phyloP scores from a whole-genome alignment of 768 basidiomycete genomes.

The Sarcodon sp. region DNA sequence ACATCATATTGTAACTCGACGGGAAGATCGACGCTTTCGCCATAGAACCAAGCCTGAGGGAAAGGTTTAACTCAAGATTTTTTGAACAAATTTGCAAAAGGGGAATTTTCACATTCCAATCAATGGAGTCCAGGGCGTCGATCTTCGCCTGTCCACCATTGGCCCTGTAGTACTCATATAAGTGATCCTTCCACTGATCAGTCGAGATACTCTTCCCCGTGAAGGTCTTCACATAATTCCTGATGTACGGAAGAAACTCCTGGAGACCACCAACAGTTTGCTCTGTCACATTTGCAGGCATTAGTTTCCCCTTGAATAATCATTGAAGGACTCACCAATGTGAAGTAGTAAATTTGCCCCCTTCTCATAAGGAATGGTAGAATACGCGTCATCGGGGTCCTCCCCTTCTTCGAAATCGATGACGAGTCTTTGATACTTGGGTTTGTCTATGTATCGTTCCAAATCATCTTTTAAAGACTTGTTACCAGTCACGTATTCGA shows the following conservation, averaged over 20 bases:
- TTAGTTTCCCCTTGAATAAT: neutral
- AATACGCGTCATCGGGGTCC: constrained; percentile 71
- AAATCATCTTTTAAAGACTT: constrained; percentile 66
- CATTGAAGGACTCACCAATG: constrained; percentile 41
- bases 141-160: constrained; percentile 49
- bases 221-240: constrained; percentile 72
- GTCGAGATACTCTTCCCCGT: constrained; percentile 78
- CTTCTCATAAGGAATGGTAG: constrained; percentile 73
- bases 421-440: constrained; percentile 71
- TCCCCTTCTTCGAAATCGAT: constrained; percentile 63
- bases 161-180: constrained; percentile 56
- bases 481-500: constrained; percentile 67
- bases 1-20: constrained; percentile 66
- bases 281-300: constrained; percentile 26
- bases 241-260: constrained; percentile 73
- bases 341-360: constrained; percentile 82
- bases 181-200: constrained; percentile 68
- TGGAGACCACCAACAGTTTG: constrained; percentile 70
- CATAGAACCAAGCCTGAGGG: constrained; percentile 66
- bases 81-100: neutral
- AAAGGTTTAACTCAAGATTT: neutral
- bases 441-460: constrained; percentile 38
- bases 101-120: constrained; percentile 55
- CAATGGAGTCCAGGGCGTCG: constrained; percentile 50
- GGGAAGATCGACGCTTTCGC: constrained; percentile 63